These are phyloP conservation scores for Penicillium sp. DNA, from an alignment of 2,329 filamentous ascomycete species.

Conservation along the genomic window DNA sequence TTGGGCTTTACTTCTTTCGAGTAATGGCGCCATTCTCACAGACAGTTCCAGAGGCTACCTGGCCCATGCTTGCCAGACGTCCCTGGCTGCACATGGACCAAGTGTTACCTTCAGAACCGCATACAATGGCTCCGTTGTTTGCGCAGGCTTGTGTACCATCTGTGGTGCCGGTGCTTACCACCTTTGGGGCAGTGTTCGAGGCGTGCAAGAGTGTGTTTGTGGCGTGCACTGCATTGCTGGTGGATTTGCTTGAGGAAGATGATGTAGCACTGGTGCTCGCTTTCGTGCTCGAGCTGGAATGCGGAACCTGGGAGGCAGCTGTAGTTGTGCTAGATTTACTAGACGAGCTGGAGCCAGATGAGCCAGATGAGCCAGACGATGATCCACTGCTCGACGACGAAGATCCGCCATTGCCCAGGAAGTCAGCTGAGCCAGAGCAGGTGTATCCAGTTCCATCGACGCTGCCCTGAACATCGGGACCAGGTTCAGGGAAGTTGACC, in stretches of 20 bases:
- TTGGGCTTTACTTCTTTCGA: conserved; percentile 1
- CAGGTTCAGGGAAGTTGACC: conserved; percentile 63
- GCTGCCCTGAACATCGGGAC: conserved; percentile 47
- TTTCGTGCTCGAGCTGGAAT: background rate
- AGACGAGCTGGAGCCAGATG: conserved; percentile 13
- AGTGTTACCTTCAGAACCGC: conserved; percentile 26
- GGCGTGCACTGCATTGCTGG: conserved; percentile 4
- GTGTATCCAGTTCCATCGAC: conserved; percentile 34
- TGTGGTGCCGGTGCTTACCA: background rate
- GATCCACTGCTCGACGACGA: conserved; percentile 4
- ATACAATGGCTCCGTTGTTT: conserved; percentile 29
- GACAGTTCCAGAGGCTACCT: conserved; percentile 33
- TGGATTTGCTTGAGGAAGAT: conserved; percentile 13
- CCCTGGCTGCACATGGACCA: conserved; percentile 34
- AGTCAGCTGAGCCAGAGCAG: conserved; percentile 28
- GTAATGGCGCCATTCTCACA: conserved; percentile 25
- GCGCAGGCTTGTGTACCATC: conserved; percentile 16
- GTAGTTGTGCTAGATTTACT: conserved; percentile 12
- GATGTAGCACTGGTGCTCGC: conserved; percentile 3
- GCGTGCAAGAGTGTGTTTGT: conserved; percentile 13
- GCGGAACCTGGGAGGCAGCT: background rate
- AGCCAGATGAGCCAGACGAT: conserved; percentile 13
- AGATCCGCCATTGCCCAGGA: conserved; percentile 21
- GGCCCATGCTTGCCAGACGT: conserved; percentile 32
- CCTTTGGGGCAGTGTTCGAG: conserved; percentile 6